Base-by-base conservation (phyloP, 169 alveolate species). In the Eimeria necatrix region DNA sequence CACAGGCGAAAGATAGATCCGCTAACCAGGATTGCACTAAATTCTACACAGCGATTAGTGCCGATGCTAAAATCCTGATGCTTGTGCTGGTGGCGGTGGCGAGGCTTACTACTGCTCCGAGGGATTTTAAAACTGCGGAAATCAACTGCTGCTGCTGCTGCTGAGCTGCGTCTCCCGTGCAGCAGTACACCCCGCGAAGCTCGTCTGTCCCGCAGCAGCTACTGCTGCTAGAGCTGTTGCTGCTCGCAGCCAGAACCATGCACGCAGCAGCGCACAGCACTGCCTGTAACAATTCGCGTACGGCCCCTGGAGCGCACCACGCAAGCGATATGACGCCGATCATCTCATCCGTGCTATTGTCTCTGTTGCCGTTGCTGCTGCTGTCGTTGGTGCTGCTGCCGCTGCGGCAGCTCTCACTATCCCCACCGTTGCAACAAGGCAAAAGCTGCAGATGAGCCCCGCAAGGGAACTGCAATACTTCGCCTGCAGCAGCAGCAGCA, bases 71-170 rank as follows among this genome's bases (percentile, higher is more conserved):
- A 7, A 59, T 60, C 24, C 78, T 14, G 94, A 76, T 52, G 94
- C 85, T 26, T 53, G 89, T 9, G 94, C 94, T 32, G 74, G 89
- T 32, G 4, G 22, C 61, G 3, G 88, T 16, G 46, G 71, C 0
- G 71, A 22, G 46, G 10, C 80, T 68, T 46, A 74, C 85, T 9
- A 74, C 85, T 9, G 85, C 85, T 74, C 85, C 85, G 56, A 24
- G 56, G 56, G 51, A 48, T n/a, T n/a, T 22, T 8, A 74, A 52
- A 6, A n/a, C 32, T 7, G 85, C 85, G 24, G 49, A 8, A 41
- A 74, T 41, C n/a, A 74, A 0, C 56, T 74, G 85, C 85, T 78
- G 89, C 89, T 78, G 89, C 89, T 78, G 89, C 89, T 46, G 89
- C 89, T 46, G 89, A 22, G 56, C 53, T 26, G 84, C 53, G 24